Conservation (phyloP, 108 stramenopile species). For the Cyclostephanos invisitatus region DNA sequence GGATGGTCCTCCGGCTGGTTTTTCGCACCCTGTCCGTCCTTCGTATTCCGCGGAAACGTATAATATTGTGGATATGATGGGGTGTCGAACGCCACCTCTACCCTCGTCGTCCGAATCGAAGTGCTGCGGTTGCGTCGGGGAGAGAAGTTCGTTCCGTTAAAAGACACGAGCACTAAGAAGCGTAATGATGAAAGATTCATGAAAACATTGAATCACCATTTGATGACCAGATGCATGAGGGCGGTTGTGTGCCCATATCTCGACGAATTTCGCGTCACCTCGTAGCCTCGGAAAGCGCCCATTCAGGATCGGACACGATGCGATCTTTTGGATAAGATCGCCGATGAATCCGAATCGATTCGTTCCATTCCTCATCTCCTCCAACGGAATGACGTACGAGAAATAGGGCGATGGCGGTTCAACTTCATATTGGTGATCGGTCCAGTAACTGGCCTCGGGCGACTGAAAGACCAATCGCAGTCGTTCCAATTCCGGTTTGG, state of each 20-base stretch:
- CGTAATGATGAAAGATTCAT: neutral
- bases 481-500: slow-evolving; percentile 44
- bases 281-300: slow-evolving; percentile 44
- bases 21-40: neutral
- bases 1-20: slow-evolving; percentile 71
- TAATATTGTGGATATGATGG: slow-evolving; percentile 74
- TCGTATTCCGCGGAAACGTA: slow-evolving; percentile 51
- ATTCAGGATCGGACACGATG: slow-evolving; percentile 23
- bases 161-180: neutral
- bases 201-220: slow-evolving; percentile 25
- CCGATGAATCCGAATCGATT: slow-evolving; percentile 50
- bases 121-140: slow-evolving; percentile 41
- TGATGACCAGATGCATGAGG: slow-evolving; percentile 91
- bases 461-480: slow-evolving; percentile 60
- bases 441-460: slow-evolving; percentile 66
- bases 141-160: neutral
- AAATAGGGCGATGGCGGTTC: slow-evolving; percentile 85
- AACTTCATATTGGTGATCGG: slow-evolving; percentile 63
- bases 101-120: slow-evolving; percentile 92
- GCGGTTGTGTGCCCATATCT: slow-evolving; percentile 94
- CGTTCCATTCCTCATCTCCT: slow-evolving; percentile 9
- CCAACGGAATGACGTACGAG: slow-evolving; percentile 66
- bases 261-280: slow-evolving; percentile 54
- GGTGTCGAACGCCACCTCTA: slow-evolving; percentile 73
- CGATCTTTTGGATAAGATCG: slow-evolving; percentile 47